phyloP scores from a whole-genome alignment of 2,329 filamentous ascomycete species.

The Aureobasidium sp. region DNA sequence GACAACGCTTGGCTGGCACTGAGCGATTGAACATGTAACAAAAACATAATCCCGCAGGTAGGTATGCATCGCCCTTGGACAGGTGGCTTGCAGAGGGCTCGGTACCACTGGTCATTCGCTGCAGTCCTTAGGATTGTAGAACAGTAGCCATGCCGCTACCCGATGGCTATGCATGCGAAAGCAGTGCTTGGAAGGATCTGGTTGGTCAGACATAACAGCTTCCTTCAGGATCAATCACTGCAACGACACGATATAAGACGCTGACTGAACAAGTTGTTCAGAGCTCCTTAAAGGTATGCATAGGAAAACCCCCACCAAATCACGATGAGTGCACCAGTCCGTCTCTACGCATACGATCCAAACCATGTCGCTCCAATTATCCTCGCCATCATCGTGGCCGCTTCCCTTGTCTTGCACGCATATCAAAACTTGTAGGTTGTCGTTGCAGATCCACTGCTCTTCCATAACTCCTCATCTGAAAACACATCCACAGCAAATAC shows the following conservation, averaged over 20 bases:
- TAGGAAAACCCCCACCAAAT: background rate
- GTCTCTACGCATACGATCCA: conserved; percentile 29
- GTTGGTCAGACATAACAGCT: background rate
- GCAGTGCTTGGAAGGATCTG: background rate
- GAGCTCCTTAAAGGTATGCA: background rate
- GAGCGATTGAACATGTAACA: no score
- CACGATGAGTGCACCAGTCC: background rate
- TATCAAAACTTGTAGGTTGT: conserved; percentile 35
- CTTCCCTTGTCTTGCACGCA: conserved; percentile 40
- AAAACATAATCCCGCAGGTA: no score
- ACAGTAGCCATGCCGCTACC: background rate
- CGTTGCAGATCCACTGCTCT: background rate
- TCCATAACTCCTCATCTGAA: background rate
- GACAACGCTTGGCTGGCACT: no score
- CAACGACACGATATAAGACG: background rate
- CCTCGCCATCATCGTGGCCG: conserved; percentile 43
- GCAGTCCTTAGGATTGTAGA: background rate
- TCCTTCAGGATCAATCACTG: background rate
- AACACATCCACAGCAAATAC: conserved; percentile 20
- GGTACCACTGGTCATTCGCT: no score
- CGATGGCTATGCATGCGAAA: background rate
- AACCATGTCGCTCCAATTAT: conserved; percentile 49
- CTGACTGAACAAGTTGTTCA: background rate
- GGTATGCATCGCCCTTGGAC: no score
- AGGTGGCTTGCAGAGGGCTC: no score